Conservation (phyloP, 345 rosid species). For the Lepidium sativum region DNA sequence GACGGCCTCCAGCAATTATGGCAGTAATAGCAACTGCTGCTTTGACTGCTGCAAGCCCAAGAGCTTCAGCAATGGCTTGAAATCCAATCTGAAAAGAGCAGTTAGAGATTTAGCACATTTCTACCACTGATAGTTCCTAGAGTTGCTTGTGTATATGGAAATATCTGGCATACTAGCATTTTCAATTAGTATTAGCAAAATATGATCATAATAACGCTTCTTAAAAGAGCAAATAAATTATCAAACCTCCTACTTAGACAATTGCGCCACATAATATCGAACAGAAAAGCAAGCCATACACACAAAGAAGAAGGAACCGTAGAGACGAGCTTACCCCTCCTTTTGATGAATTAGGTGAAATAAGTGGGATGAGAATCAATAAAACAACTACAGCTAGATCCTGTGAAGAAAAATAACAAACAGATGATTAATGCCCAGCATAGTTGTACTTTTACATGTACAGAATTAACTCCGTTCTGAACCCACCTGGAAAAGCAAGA, state of each 20-base stretch:
- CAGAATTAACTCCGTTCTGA: slow-evolving; percentile 1
- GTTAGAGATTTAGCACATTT: slow-evolving; percentile 5
- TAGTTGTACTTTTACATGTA: not conserved
- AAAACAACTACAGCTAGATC: slow-evolving; percentile 97
- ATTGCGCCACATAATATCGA: not conserved
- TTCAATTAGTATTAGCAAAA: not conserved
- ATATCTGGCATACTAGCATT: slow-evolving; percentile 1
- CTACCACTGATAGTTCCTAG: slow-evolving; percentile 1
- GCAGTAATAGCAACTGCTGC: slow-evolving; percentile 92
- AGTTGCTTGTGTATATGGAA: not conserved
- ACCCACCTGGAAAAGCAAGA: slow-evolving; percentile 89
- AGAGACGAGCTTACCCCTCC: slow-evolving; percentile 79
- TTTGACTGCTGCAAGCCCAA: slow-evolving; percentile 94
- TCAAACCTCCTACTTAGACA: slow-evolving; percentile 1
- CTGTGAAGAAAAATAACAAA: slow-evolving; percentile 35
- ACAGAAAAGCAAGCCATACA: slow-evolving; percentile 7
- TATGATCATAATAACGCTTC: slow-evolving; percentile 2
- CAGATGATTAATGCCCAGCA: slow-evolving; percentile 15
- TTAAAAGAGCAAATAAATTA: not conserved
- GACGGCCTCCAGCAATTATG: slow-evolving; percentile 95
- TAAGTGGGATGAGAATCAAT: slow-evolving; percentile 95
- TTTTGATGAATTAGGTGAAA: slow-evolving; percentile 95
- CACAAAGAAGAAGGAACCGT: not conserved
- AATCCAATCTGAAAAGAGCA: slow-evolving; percentile 74
- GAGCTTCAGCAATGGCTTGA: slow-evolving; percentile 98